Base-by-base conservation (phyloP, 768 basidiomycete genomes). In the Flagelloscypha sp. region DNA sequence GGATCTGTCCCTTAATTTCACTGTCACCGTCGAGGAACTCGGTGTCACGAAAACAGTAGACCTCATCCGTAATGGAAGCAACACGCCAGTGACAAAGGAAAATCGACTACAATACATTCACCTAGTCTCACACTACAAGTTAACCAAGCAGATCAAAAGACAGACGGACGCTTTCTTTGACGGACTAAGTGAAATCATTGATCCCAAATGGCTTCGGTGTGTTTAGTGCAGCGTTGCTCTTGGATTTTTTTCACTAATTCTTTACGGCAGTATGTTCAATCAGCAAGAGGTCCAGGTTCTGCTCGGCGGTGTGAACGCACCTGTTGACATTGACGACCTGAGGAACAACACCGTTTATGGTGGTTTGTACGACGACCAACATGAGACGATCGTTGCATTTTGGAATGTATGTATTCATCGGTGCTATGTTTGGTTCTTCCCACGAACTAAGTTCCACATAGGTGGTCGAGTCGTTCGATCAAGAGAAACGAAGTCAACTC, bases 231-330 rank as follows among this genome's bases (percentile, higher is more conserved):
- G 10, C 15, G 1, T 36, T 1, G 16, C 23, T 24, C 8, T 33
- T 1, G 19, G 17, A 10, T 21, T 11, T 27, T 22, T 36, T 9
- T 15, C 6, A 7, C 6, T 23, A 8, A 7, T 9, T 7, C 20
- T 15, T n/a, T 17, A 13, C n/a, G 24, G 11, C 42, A 86, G 89
- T 29, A 93, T 98, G 87, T 99, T 98, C 62, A 94, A 97, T 55
- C 93, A 94, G 45, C 84, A 88, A 52, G 95, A 98, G 56, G 66
- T 97, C 3, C 90, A 92, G 53, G 82, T 94, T 31, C 65, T 98
- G 1, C 68, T 99, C 5, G 93, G 93, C 0, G 90, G 88, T 6
- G 84, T 85, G 21, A 84, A 93, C 41, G 66, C 85, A 0, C 82
- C 84, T 0, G 80, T 94, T 30, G 84, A 93, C 50, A 44, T 97